A percentile compares a stretch with the other conserved stretches of the same genome.
Evolutionary conservation across 257 asterid genomes (phyloP).

Genomic region (Datura wrightii): DNA sequence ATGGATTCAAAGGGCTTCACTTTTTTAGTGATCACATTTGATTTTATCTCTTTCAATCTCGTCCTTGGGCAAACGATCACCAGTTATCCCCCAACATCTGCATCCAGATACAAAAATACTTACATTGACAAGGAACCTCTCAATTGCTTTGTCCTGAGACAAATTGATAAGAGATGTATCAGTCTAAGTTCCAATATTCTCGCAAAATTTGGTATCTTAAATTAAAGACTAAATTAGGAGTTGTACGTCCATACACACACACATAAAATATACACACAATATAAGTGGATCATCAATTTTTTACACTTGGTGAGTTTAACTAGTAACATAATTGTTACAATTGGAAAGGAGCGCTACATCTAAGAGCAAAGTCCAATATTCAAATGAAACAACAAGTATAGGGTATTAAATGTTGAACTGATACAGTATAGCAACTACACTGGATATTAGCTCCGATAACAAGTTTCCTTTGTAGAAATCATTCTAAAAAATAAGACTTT

Average conservation of each 20-base stretch:
- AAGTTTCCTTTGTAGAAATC: neutral
- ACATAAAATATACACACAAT: neutral
- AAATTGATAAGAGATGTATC: neutral
- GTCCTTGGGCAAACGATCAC: no score
- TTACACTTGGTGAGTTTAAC: neutral
- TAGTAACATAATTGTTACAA: neutral
- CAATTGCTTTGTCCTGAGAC: conserved; percentile 67
- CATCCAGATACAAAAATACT: no score
- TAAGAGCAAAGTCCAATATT: neutral
- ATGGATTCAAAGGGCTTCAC: no score
- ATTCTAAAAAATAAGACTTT: neutral
- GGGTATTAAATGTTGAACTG: neutral
- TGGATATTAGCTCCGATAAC: neutral
- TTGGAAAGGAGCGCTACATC: neutral
- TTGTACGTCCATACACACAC: neutral
- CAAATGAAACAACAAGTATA: neutral
- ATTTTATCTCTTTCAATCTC: no score
- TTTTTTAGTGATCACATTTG: no score
- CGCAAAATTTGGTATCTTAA: neutral
- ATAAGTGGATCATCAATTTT: neutral
- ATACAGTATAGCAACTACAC: neutral
- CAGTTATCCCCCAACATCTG: no score
- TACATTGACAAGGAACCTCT: conserved; percentile 54
- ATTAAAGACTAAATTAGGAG: neutral
- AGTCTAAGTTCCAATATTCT: neutral